Base-by-base conservation (phyloP, 352 stramenopile genomes). In the Phytophthora boehmeriae region DNA sequence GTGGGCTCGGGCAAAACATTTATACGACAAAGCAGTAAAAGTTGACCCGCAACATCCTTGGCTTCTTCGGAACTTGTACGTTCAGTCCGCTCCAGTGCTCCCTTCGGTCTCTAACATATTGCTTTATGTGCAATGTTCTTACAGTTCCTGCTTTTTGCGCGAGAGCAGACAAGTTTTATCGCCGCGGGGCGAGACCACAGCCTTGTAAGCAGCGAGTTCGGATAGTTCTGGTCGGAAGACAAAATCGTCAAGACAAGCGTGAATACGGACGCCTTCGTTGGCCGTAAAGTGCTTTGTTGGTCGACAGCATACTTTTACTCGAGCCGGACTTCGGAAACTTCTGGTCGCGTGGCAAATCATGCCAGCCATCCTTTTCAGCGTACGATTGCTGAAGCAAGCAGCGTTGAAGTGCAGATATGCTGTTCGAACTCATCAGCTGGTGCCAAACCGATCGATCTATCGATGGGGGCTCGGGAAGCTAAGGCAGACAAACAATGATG, bases 51-150 rank as follows among this genome's bases (percentile, higher is more conserved):
- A 65, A 2, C 41, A 48, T 20, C 38, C 54, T 27, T 65, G 47
- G 1, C 54, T 69, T 43, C 44, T 69, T 8, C 61, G 61, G n/a
- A 47, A 50, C 8, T 69, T 69, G 61, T 69, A 60, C 20, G 61
- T 68, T 54, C 16, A 22, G 2, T 39, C 11, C 6, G 34, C 34
- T 39, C 2, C 4, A 16, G 14, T 39, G 14, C 14, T 13, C 34
- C 9, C 14, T 39, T 4, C 14, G 8, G 36, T 45, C 11, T 45
- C 34, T 39, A n/a, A 17, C 10, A 17, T 39, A 17, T 39, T 39
- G 10, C 8, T 39, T 23, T 41, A 0, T 48, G 16, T 32, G 14
- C 32, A 30, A 23, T 28, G 2, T 35, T 28, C 10, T 22, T 52
- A 14, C 20, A 69, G 61, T 22, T 69, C 61, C 16, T 69, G 23